phyloP scores from a whole-genome alignment of 164 flowering plant genomes.

The Nymphaea thermarum region DNA sequence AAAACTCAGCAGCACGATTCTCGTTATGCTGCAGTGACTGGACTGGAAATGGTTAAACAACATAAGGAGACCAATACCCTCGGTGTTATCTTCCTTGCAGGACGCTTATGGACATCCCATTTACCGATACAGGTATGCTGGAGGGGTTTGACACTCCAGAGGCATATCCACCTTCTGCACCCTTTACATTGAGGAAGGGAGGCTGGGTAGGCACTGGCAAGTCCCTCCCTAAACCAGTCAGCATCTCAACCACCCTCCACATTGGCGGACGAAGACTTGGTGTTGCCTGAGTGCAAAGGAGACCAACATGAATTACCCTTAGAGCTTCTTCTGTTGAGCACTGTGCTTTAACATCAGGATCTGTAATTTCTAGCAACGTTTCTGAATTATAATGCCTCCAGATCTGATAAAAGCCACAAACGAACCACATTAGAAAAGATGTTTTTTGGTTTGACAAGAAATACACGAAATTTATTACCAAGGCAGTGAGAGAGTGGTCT shows the following conservation, averaged over 20 bases:
- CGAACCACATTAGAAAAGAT: not conserved
- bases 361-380: not conserved
- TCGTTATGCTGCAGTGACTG: not conserved
- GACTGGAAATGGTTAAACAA: not conserved
- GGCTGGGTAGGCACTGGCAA: constrained; percentile 69
- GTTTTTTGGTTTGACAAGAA: not conserved
- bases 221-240: constrained; percentile 18
- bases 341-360: not conserved
- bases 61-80: not conserved
- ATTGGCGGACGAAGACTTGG: constrained; percentile 56
- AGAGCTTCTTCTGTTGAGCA: not conserved
- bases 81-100: constrained; percentile 5
- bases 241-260: constrained; percentile 52
- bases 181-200: constrained; percentile 34
- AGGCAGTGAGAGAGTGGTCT: constrained; percentile 7
- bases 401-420: not conserved
- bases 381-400: not conserved
- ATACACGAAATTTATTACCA: not conserved
- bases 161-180: not conserved
- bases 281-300: constrained; percentile 74
- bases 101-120: constrained; percentile 9
- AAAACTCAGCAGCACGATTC: not conserved
- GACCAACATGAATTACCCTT: constrained; percentile 28
- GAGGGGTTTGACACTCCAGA: constrained; percentile 4
- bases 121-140: constrained; percentile 3